Percentiles rank a stretch among this genome's conserved stretches.
Conservation (phyloP, 331 rosid genomes). For the Acacia pycnantha region DNA sequence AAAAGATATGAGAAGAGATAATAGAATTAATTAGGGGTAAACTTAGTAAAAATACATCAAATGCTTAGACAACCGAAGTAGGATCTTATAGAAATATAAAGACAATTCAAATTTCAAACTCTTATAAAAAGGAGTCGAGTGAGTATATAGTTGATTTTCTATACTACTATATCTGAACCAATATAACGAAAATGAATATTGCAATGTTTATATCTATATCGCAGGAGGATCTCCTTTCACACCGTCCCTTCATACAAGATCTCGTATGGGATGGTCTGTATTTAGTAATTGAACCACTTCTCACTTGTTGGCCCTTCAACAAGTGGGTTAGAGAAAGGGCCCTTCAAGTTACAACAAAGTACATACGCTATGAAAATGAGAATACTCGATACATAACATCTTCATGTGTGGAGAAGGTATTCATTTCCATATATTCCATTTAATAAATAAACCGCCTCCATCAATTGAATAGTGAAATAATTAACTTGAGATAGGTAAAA, state of each 20-base stretch:
- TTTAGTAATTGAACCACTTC: slow-evolving; percentile 42
- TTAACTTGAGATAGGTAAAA: not conserved
- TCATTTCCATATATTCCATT: not conserved
- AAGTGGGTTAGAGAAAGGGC: slow-evolving; percentile 48
- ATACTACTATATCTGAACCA: not conserved
- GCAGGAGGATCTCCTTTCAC: slow-evolving; percentile 51
- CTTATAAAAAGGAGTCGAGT: too few relatives aligned
- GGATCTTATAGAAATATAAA: too few relatives aligned
- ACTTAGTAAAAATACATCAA: too few relatives aligned
- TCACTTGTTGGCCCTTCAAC: slow-evolving; percentile 52
- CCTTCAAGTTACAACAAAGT: slow-evolving; percentile 42
- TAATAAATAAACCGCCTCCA: not conserved
- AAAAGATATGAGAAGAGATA: too few relatives aligned
- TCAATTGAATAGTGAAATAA: not conserved
- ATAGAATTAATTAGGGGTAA: too few relatives aligned
- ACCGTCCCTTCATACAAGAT: slow-evolving; percentile 49
- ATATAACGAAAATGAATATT: not conserved
- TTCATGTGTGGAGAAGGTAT: slow-evolving; percentile 52
- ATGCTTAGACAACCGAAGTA: too few relatives aligned
- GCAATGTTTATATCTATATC: not conserved
- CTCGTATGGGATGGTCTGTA: slow-evolving; percentile 51
- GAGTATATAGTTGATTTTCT: not conserved
- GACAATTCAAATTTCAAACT: too few relatives aligned
- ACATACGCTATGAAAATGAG: slow-evolving; percentile 59
- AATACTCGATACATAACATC: slow-evolving; percentile 49